Conservation (phyloP, 345 rosid species). For the Mangifera indica region DNA sequence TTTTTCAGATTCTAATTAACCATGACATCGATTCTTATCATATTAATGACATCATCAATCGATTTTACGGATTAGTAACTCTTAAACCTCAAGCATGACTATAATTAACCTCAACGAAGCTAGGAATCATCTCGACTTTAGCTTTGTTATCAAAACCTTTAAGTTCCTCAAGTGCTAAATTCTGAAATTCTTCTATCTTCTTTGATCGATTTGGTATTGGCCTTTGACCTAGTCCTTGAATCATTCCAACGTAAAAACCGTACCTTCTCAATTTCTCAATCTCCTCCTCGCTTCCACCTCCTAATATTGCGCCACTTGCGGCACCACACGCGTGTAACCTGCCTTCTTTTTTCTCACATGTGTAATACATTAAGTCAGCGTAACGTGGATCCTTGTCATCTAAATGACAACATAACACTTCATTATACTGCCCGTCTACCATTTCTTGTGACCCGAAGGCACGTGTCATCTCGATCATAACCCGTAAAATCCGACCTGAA, state of each 20-base stretch:
- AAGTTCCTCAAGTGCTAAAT: constrained; percentile 31
- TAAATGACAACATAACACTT: neutral
- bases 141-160: constrained; percentile 28
- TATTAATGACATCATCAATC: no score
- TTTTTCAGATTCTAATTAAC: no score
- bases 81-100: no score
- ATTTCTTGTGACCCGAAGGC: constrained; percentile 48
- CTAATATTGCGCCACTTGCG: constrained; percentile 63
- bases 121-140: constrained; percentile 28
- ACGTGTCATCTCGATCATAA: constrained; percentile 47
- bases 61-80: no score
- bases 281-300: constrained; percentile 59
- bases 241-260: constrained; percentile 46
- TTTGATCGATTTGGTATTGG: neutral
- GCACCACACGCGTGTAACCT: constrained; percentile 48
- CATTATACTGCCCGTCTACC: constrained; percentile 37
- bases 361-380: constrained; percentile 5
- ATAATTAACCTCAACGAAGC: constrained; percentile 12
- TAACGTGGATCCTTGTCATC: neutral
- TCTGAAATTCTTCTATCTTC: constrained; percentile 26
- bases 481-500: constrained; percentile 40
- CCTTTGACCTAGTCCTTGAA: constrained; percentile 30
- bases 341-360: constrained; percentile 47
- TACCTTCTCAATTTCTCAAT: constrained; percentile 47
- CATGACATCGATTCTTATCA: no score